A percentile compares a stretch with the other conserved stretches of the same genome.
Evolutionary conservation across 202 grass and related monocot species (phyloP).

Genomic region (Miscanthus sacchariflorus): DNA sequence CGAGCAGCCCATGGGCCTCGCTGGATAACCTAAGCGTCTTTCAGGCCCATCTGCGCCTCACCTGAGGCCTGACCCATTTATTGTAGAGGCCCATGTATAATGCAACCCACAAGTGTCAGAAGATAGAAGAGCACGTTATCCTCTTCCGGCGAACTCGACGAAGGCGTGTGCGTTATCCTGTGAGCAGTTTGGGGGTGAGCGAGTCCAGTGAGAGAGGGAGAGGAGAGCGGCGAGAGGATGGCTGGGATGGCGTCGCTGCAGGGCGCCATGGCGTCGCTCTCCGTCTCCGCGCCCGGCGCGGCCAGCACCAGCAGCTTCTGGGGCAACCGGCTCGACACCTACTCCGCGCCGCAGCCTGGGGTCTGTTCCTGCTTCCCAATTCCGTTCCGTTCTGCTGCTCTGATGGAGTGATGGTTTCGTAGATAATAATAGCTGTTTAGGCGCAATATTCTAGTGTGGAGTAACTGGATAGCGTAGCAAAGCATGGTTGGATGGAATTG

Average conservation of each 20-base stretch:
- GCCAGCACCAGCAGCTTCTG: conserved; percentile 54
- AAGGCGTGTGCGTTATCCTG: conserved; percentile 48
- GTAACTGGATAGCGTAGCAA: not conserved
- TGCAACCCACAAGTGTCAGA: not conserved
- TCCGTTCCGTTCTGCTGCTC: not conserved
- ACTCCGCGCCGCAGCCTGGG: conserved; percentile 43
- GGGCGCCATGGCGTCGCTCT: conserved; percentile 77
- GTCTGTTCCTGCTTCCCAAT: conserved; percentile 26
- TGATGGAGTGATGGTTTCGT: not conserved
- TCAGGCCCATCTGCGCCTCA: not conserved
- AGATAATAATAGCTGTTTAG: not conserved
- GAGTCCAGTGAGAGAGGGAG: not conserved
- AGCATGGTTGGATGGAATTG: not conserved
- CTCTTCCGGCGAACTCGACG: not conserved
- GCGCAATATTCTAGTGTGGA: not conserved
- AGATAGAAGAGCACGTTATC: conserved; percentile 36
- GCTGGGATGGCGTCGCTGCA: conserved; percentile 72
- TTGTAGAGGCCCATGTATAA: not conserved
- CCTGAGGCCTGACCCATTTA: not conserved
- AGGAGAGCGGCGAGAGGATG: conserved; percentile 11
- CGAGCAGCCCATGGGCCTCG: not conserved
- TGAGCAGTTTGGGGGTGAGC: not conserved
- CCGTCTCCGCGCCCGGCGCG: conserved; percentile 50
- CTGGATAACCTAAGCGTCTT: not conserved
- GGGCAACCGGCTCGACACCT: conserved; percentile 49